Base-by-base conservation (phyloP, 257 asterid species). In the Petunia axillaris region DNA sequence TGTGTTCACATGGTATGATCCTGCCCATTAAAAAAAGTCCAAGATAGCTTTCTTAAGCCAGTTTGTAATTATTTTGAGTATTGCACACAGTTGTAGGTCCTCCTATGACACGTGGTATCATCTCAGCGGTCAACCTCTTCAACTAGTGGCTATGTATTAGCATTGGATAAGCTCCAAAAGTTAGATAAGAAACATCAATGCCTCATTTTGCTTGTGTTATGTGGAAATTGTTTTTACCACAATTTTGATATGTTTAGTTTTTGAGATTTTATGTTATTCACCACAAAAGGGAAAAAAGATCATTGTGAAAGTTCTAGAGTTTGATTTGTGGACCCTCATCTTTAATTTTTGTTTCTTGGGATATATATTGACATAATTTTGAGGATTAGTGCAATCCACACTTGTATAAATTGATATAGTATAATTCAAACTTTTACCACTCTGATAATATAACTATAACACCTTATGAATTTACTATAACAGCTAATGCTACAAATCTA, bases 141-240 rank as follows among this genome's bases (percentile, higher is more conserved):
- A 50, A 15, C 14, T 7, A 1, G 54, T 53, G 25, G 83, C 25
- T 8, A 25, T 64, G 38, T 7, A 1, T 39, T 64, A 10, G 54
- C 84, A 64, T 4, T 5, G 70, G 91, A 87, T 90, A 87, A 81
- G 81, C 84, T 79, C 89, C 86, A 87, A 83, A 74, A 8, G 3
- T 39, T 36, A 73, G 89, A 86, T 86, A 87, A 88, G 89, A 74
- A 74, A 66, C 50, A 63, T 2, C 5, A 15, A 41, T 16, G 77
- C 78, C 36, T 82, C 37, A 77, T 63, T 38, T 4, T 41, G 25
- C 2, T 38, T 44, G 13, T 15, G n/a, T 36, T 44, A 2, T 41
- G 14, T n/a, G 15, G 4, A n/a, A 82, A 37, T 54, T 68, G 39
- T 58, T 16, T 80, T 59, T 38, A n/a, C 58, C 63, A 65, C 25